phyloP scores from a whole-genome alignment of 306 rosid genomes.

The Erythrophleum fordii region DNA sequence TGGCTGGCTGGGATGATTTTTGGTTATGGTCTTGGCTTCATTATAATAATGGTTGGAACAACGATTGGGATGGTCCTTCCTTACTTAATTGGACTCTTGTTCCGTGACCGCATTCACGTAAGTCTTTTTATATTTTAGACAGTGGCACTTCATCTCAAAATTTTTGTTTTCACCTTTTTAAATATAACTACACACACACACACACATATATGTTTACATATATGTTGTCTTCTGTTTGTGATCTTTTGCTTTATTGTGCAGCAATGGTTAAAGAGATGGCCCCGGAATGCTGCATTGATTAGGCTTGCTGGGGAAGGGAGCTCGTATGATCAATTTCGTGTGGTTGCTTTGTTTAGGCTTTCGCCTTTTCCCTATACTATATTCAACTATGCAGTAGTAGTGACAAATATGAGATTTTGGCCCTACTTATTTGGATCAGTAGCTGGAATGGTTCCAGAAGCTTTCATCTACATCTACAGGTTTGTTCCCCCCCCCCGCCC shows the following conservation, averaged over 20 bases:
- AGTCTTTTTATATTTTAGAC: constrained; percentile 38
- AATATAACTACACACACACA: background rate
- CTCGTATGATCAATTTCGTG: constrained; percentile 89
- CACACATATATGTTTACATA: no score
- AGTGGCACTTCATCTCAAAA: background rate
- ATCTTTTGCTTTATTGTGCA: constrained; percentile 46
- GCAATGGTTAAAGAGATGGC: constrained; percentile 97
- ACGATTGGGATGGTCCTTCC: constrained; percentile 98
- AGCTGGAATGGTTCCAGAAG: constrained; percentile 98
- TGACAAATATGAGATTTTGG: constrained; percentile 93
- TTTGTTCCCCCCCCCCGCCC: no score
- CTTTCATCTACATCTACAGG: constrained; percentile 97
- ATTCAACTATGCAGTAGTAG: constrained; percentile 92
- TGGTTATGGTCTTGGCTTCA: constrained; percentile 93
- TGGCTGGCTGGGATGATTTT: constrained; percentile 99
- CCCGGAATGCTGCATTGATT: constrained; percentile 83
- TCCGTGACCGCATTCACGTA: constrained; percentile 94
- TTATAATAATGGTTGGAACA: constrained; percentile 95
- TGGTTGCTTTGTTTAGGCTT: constrained; percentile 87
- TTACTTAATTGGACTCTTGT: constrained; percentile 76
- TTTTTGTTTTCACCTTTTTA: background rate
- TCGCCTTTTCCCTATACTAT: constrained; percentile 98
- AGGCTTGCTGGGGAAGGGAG: constrained; percentile 96
- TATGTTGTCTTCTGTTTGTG: constrained; percentile 10
- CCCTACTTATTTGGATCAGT: constrained; percentile 94